Conservation (phyloP, 441 rosid species). For the Monsonia emarginata region DNA sequence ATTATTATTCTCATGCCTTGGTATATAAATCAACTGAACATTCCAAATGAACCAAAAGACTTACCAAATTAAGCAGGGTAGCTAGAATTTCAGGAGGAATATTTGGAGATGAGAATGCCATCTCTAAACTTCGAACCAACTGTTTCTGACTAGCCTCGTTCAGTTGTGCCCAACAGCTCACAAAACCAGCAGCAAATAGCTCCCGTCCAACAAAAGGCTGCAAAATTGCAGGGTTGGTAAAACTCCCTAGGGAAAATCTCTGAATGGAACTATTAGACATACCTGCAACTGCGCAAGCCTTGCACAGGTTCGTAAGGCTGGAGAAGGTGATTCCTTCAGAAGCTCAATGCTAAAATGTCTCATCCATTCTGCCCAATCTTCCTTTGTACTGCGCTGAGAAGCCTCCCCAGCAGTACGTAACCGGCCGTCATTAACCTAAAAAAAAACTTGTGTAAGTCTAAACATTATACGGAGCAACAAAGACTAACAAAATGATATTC, state of each 20-base stretch:
- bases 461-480: constrained; percentile 12
- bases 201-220: constrained; percentile 99
- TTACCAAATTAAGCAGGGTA: constrained; percentile 86
- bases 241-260: constrained; percentile 6
- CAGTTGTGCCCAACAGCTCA: constrained; percentile 97
- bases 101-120: constrained; percentile 98
- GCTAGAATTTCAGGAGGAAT: constrained; percentile 99
- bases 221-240: constrained; percentile 25
- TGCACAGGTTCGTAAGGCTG: constrained; percentile 94
- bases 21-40: neutral
- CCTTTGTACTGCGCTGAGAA: constrained; percentile 97
- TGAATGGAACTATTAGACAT: constrained; percentile 15
- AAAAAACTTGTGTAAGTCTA: constrained; percentile 5
- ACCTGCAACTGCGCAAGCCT: constrained; percentile 98
- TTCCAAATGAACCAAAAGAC: constrained; percentile 19
- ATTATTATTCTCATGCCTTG: neutral
- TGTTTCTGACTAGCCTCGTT: constrained; percentile 78
- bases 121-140: constrained; percentile 89
- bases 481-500: constrained; percentile 9
- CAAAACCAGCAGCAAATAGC: constrained; percentile 99
- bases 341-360: constrained; percentile 99
- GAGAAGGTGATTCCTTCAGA: constrained; percentile 95
- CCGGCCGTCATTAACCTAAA: constrained; percentile 81
- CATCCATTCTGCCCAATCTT: constrained; percentile 99
- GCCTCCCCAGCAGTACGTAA: constrained; percentile 98